Percentiles rank a stretch among this genome's conserved stretches.
Conservation (phyloP, 345 rosid genomes). For the Eutrema yunnanense region DNA sequence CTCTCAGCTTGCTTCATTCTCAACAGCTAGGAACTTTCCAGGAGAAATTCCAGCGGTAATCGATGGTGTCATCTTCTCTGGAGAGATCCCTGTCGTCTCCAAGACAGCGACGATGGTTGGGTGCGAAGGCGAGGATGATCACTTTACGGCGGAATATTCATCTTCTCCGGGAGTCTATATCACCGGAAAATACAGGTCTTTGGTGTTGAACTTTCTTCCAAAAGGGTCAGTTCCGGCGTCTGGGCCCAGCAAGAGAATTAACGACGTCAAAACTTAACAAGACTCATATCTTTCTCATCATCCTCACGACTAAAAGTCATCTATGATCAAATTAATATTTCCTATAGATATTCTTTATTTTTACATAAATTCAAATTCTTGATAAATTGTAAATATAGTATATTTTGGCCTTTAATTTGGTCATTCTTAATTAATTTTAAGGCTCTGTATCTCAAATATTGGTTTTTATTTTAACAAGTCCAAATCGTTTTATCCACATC, state of each 20-base stretch:
- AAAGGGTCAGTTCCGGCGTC: conserved; percentile 46
- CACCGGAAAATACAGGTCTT: conserved; percentile 33
- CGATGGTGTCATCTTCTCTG: neutral
- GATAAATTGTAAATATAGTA: too few relatives aligned
- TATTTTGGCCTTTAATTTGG: too few relatives aligned
- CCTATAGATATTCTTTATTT: too few relatives aligned
- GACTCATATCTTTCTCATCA: too few relatives aligned
- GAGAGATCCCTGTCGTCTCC: neutral
- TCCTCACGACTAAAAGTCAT: too few relatives aligned
- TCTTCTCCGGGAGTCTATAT: neutral
- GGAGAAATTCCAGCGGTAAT: neutral
- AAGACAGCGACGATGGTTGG: conserved; percentile 8
- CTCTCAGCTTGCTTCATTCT: conserved; percentile 1
- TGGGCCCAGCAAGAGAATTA: conserved; percentile 39
- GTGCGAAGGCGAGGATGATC: conserved; percentile 15
- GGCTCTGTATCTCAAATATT: too few relatives aligned
- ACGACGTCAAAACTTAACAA: conserved; percentile 6
- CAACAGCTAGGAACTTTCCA: conserved; percentile 12
- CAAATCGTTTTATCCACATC: neutral
- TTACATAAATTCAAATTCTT: too few relatives aligned
- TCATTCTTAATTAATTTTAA: too few relatives aligned
- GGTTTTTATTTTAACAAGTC: too few relatives aligned
- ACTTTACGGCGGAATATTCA: neutral
- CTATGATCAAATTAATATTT: too few relatives aligned
- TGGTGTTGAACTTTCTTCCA: conserved; percentile 52